Conservation (phyloP, 805 yeast species). For the Jamesozyma lodderae region DNA sequence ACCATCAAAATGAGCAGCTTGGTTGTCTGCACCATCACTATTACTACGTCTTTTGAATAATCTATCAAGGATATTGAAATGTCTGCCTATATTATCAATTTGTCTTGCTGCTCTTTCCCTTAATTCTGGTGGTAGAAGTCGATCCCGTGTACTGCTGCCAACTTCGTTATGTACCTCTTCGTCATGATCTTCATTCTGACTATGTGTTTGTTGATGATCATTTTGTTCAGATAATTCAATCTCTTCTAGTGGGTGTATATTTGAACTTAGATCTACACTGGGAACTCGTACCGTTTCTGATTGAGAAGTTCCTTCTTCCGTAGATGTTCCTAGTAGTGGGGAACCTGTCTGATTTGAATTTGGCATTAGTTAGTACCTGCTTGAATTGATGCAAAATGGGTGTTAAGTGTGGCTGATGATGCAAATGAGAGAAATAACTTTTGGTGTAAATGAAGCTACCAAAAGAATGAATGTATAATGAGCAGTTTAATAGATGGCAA, state of each 20-base stretch:
- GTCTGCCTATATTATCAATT: slow-evolving; percentile 26
- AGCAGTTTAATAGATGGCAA: no score
- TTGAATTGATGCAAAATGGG: no score
- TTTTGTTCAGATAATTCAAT: not conserved
- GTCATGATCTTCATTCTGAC: slow-evolving; percentile 2
- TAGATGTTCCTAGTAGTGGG: not conserved
- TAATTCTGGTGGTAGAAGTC: slow-evolving; percentile 9
- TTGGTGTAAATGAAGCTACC: no score
- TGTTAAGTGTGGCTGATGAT: no score
- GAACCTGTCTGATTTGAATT: no score
- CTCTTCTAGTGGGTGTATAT: not conserved
- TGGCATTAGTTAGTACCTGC: no score
- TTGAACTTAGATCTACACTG: not conserved
- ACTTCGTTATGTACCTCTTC: slow-evolving; percentile 1
- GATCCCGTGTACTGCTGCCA: slow-evolving; percentile 6
- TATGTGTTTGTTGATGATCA: not conserved
- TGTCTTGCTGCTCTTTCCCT: slow-evolving; percentile 17
- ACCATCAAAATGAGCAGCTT: slow-evolving; percentile 48
- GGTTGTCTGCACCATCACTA: slow-evolving; percentile 4
- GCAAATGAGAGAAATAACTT: no score
- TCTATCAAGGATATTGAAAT: slow-evolving; percentile 34
- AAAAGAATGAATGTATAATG: no score
- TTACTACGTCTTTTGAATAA: slow-evolving; percentile 23
- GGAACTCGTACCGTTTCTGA: not conserved
- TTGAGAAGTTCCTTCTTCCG: not conserved